Evolutionary conservation across 495 filamentous ascomycete species (phyloP), one percentile per base, ranked within the genome.

Genomic region (Aspergillus indologenus): DNA sequence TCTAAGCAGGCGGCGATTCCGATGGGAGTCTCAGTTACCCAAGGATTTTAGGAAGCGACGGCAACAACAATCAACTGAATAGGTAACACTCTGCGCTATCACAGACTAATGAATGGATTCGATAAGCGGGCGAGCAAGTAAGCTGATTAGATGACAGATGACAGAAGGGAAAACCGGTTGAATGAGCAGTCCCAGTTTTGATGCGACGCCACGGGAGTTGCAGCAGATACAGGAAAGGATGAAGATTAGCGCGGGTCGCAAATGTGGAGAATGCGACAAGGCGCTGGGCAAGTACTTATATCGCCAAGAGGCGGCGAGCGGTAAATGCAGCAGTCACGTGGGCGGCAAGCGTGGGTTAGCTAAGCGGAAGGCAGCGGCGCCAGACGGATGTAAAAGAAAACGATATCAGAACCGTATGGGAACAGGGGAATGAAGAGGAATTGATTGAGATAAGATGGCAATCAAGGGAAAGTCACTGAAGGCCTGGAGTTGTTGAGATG

Each of bases 241-340:
- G 66, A 65, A 57, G 52, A 61, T 57, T 62, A 65, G 59, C 62
- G 62, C 67, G 62, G 68, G 65, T 65, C 62, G 68, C 61, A 51
- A 23, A 63, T 70, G 73, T 79, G 75, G 74, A 79, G 75, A 76
- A 79, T 77, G 76, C 76, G 73, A 79, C 68, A 70, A n/a, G n/a
- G n/a, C n/a, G n/a, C n/a, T n/a, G 63, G 64, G 61, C 24, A 63
- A 56, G 64, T 66, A 68, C 78, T 76, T 78, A 79, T 79, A 74
- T 61, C 66, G 76, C 76, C 75, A 78, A 77, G 76, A 71, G 66
- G 68, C 68, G 68, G 68, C 65, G 60, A 49, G 22, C 40, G 40
- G 45, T 43, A 31, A 51, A 18, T 24, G 23, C 48, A 50, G 7
- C 5, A 23, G 56, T 79, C 75, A 79, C 76, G 76, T 79, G 76